Conservation (phyloP, 1,284 basidiomycete species). For the Coniophora puteana region DNA sequence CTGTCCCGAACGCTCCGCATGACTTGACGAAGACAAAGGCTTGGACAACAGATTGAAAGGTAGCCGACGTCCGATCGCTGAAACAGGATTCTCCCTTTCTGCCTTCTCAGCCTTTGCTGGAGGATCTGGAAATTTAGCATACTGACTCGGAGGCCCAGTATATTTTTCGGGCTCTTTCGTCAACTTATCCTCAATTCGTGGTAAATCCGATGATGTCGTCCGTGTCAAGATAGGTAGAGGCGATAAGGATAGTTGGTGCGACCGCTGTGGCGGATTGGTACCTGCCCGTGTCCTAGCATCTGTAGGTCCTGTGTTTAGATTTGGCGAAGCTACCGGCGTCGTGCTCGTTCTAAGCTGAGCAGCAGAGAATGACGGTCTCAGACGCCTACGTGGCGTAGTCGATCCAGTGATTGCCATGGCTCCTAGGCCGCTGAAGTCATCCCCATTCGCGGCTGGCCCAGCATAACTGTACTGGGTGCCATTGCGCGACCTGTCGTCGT, state of each 20-base stretch:
- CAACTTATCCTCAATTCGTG: conserved; percentile 35
- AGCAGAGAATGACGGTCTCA: conserved; percentile 73
- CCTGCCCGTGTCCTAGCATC: too few species aligned
- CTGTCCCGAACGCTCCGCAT: neutral
- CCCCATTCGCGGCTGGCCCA: conserved; percentile 46
- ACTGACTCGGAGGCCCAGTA: conserved; percentile 62
- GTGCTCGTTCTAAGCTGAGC: conserved; percentile 61
- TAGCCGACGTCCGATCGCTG: conserved; percentile 53
- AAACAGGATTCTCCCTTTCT: conserved; percentile 28
- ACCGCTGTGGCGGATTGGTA: conserved; percentile 52
- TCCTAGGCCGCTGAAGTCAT: conserved; percentile 48
- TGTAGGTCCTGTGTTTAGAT: too few species aligned
- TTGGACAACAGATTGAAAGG: conserved; percentile 65
- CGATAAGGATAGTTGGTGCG: conserved; percentile 29
- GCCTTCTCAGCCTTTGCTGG: conserved; percentile 37
- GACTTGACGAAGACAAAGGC: conserved; percentile 33
- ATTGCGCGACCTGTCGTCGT: conserved; percentile 62
- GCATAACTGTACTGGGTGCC: conserved; percentile 45
- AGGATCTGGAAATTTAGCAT: conserved; percentile 68
- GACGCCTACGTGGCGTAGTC: conserved; percentile 50
- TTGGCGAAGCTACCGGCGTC: conserved; percentile 39
- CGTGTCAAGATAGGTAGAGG: conserved; percentile 41
- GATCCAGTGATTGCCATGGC: conserved; percentile 48
- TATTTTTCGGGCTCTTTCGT: conserved; percentile 47
- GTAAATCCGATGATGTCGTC: conserved; percentile 45